These are phyloP conservation scores for Saccharomycopsis hybrid DNA, from an alignment of 1,139 yeast genomes.

Conservation along the genomic window DNA sequence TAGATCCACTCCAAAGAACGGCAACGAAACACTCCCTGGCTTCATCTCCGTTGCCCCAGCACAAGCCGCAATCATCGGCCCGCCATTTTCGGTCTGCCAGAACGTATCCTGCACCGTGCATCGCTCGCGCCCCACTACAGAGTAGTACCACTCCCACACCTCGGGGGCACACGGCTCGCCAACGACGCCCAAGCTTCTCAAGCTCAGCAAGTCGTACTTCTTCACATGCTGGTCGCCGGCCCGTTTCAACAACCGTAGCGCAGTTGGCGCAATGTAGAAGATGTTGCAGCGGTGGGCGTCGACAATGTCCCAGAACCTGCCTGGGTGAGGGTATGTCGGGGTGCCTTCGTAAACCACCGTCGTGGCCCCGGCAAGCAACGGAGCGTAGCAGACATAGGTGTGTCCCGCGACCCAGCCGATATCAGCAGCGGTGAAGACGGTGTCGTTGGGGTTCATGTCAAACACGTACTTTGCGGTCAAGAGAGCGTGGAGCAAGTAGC, in stretches of 20 bases:
- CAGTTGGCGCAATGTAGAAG: constrained; percentile 98
- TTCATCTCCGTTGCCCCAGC: constrained; percentile 94
- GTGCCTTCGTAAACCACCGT: constrained; percentile 95
- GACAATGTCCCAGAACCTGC: constrained; percentile 95
- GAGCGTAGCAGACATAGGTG: constrained; percentile 93
- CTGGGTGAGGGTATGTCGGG: constrained; percentile 94
- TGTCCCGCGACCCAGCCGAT: constrained; percentile 99
- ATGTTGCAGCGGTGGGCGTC: constrained; percentile 92
- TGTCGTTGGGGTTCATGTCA: constrained; percentile 84
- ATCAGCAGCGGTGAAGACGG: constrained; percentile 95
- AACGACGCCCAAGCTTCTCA: constrained; percentile 94
- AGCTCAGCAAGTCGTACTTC: constrained; percentile 77
- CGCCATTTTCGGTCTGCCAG: constrained; percentile 99
- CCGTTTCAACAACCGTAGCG: constrained; percentile 88
- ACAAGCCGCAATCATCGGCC: constrained; percentile 90
- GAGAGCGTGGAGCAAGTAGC: constrained; percentile 91
- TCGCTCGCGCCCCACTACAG: constrained; percentile 80
- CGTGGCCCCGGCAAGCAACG: constrained; percentile 81
- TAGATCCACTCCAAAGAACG: constrained; percentile 91
- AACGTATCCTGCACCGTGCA: constrained; percentile 90
- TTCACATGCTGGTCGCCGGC: constrained; percentile 82
- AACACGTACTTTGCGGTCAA: constrained; percentile 89
- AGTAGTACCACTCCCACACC: constrained; percentile 98
- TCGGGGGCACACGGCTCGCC: constrained; percentile 99
- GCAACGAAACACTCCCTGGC: constrained; percentile 96